Percentiles rank a stretch among this genome's conserved stretches.
These are phyloP conservation scores for Cantharellus anzutake DNA, from an alignment of 768 basidiomycete genomes.

Conservation along the genomic window DNA sequence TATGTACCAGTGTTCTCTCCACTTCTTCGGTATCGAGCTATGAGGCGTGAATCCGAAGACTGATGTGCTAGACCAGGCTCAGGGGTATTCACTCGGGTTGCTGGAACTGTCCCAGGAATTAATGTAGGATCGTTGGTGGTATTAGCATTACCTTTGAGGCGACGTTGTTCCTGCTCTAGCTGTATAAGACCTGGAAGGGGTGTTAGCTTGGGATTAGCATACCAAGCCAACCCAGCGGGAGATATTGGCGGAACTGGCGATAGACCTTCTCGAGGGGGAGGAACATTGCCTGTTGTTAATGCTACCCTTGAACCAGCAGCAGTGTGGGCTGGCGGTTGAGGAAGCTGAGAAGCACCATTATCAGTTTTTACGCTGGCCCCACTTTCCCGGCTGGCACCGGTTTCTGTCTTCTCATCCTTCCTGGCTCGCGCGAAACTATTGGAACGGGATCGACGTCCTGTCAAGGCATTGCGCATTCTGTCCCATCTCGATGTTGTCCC, in stretches of 20 bases:
- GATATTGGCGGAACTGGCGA: slow-evolving; percentile 69
- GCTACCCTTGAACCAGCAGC: slow-evolving; percentile 46
- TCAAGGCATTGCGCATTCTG: slow-evolving; percentile 48
- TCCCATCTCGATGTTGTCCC: slow-evolving; percentile 44
- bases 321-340: slow-evolving; percentile 30
- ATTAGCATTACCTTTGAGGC: not conserved
- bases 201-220: slow-evolving; percentile 62
- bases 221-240: slow-evolving; percentile 49
- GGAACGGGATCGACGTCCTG: slow-evolving; percentile 43
- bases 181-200: slow-evolving; percentile 78
- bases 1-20: not conserved
- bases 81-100: slow-evolving; percentile 4
- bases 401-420: slow-evolving; percentile 36
- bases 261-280: slow-evolving; percentile 32
- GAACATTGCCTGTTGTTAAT: slow-evolving; percentile 30
- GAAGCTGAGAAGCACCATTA: slow-evolving; percentile 4
- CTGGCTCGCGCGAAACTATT: slow-evolving; percentile 48
- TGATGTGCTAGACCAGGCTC: slow-evolving; percentile 13
- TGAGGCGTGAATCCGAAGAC: slow-evolving; percentile 15
- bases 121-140: not conserved
- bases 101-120: not conserved
- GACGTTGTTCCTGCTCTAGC: slow-evolving; percentile 23
- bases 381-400: slow-evolving; percentile 53
- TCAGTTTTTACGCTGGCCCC: slow-evolving; percentile 22
- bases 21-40: slow-evolving; percentile 1